Evolutionary conservation across 257 asterid genomes (phyloP).

Genomic region (Misopates orontium): DNA sequence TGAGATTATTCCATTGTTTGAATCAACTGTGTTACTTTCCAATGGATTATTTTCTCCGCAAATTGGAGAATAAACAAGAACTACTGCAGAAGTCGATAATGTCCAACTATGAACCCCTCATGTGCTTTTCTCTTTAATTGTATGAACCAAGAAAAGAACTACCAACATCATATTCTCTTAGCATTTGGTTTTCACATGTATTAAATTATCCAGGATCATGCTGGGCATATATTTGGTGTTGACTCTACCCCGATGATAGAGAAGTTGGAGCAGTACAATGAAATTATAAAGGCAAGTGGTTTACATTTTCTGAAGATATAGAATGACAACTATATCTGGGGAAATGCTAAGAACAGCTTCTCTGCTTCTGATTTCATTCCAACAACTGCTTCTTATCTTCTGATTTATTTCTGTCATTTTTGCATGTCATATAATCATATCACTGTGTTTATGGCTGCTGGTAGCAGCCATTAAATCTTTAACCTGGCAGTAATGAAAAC

Average conservation of each 20-base stretch:
- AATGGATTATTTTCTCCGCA: conserved; percentile 2
- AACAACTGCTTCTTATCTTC: not conserved
- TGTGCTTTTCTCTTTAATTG: not conserved
- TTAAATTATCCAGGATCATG: conserved; percentile 78
- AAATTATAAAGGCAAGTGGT: conserved; percentile 57
- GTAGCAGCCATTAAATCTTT: not conserved
- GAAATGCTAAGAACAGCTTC: not conserved
- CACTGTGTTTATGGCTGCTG: not conserved
- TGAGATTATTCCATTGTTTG: conserved; percentile 6
- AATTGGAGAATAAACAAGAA: conserved; percentile 13
- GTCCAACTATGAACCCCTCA: conserved; percentile 9
- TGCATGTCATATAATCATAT: not conserved
- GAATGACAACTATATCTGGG: conserved; percentile 16
- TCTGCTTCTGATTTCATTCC: conserved; percentile 7
- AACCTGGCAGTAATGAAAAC: conserved; percentile 23
- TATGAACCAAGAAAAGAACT: not conserved
- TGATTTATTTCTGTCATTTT: conserved; percentile 17
- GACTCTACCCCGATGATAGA: conserved; percentile 81
- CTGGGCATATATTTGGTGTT: conserved; percentile 95
- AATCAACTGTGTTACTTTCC: conserved; percentile 17
- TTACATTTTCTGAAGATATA: conserved; percentile 18
- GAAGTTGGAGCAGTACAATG: conserved; percentile 86
- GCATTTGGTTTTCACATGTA: conserved; percentile 13
- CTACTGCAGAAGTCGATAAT: conserved; percentile 4
- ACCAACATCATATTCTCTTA: conserved; percentile 14